Evolutionary conservation across 1,284 basidiomycete genomes (phyloP).

Genomic region (Heterobasidion irregulare): DNA sequence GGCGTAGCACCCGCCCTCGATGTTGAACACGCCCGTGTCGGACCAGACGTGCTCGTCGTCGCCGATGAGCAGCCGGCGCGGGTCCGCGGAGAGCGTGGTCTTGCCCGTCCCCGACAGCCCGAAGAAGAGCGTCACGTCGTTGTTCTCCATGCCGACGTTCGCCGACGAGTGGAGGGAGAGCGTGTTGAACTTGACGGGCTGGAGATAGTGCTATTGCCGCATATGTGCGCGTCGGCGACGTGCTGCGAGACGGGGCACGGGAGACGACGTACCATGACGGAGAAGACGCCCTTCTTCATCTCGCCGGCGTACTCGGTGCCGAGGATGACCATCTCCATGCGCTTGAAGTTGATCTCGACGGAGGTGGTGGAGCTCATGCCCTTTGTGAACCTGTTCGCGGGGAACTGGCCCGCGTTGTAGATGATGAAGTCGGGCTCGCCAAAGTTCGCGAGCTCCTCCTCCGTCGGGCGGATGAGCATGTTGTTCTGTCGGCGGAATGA

Average conservation of each 20-base stretch:
- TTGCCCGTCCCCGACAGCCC: conserved; percentile 98
- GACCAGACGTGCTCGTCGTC: conserved; percentile 99
- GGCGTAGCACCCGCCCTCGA: conserved; percentile 99
- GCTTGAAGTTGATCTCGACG: conserved; percentile 99
- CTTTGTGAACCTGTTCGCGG: conserved; percentile 99
- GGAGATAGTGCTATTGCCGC: conserved; percentile 78
- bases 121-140: conserved; percentile 98
- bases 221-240: not conserved
- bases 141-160: conserved; percentile 86
- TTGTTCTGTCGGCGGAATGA: conserved; percentile 59
- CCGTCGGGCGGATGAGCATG: conserved; percentile 98
- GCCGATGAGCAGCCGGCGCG: conserved; percentile 85
- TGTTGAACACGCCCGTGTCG: conserved; percentile 98
- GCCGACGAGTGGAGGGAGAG: conserved; percentile 99
- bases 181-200: conserved; percentile 98
- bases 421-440: conserved; percentile 99
- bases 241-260: too few relatives aligned
- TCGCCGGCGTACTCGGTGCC: conserved; percentile 99
- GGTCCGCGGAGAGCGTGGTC: conserved; percentile 94
- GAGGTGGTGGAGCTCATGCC: conserved; percentile 99
- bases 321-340: conserved; percentile 99
- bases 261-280: conserved; percentile 75
- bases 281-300: conserved; percentile 99
- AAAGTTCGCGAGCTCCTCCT: conserved; percentile 90
- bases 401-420: conserved; percentile 99